Evolutionary conservation across 225 moss, liverwort and hornwort genomes (phyloP).

Genomic region (Thuidium tamariscinum): DNA sequence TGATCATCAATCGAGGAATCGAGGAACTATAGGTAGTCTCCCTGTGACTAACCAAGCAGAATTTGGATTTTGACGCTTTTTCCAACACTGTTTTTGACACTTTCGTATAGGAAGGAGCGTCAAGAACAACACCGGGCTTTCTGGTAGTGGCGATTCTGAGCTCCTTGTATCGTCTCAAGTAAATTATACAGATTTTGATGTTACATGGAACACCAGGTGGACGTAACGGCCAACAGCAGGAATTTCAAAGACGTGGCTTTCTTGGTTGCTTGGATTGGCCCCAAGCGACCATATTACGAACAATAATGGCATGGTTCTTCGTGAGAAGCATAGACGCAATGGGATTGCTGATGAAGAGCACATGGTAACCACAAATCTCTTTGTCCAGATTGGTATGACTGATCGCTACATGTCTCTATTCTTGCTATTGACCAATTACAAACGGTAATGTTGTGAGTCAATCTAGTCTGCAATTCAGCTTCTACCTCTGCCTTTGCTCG

Average conservation of each 20-base stretch:
- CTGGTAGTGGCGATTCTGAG: neutral
- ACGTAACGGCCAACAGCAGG: neutral
- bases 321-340: too few species aligned
- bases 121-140: neutral
- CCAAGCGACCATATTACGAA: too few species aligned
- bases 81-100: neutral
- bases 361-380: too few species aligned
- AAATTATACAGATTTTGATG: neutral
- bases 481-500: neutral
- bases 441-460: neutral
- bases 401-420: too few species aligned
- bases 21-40: neutral
- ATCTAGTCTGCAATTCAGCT: neutral
- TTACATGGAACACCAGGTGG: too few species aligned
- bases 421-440: too few species aligned
- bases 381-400: too few species aligned
- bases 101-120: neutral
- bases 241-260: too few species aligned
- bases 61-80: neutral
- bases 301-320: too few species aligned
- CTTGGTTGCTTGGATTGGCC: too few species aligned
- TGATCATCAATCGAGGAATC: neutral
- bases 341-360: too few species aligned
- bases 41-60: neutral
- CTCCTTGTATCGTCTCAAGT: neutral